Conservation (phyloP, 2,329 filamentous ascomycete species). For the Cadophora sp. region DNA sequence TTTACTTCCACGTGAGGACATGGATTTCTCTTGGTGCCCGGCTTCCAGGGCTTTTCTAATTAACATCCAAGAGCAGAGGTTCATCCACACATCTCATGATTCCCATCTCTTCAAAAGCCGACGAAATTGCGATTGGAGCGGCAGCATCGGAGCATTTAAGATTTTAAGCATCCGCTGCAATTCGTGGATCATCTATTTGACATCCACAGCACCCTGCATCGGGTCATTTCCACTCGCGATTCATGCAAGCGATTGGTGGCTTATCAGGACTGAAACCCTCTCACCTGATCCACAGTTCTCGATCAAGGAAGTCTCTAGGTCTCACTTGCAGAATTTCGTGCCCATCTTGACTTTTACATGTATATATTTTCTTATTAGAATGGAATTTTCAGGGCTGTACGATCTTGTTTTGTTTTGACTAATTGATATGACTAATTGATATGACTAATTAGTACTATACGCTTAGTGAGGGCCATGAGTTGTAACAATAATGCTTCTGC, state of each 20-base stretch:
- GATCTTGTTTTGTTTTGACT: no score
- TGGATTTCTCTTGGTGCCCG: no score
- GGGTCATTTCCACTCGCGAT: not conserved
- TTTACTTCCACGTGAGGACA: not conserved
- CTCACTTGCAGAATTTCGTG: no score
- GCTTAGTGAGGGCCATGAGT: no score
- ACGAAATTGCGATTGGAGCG: not conserved
- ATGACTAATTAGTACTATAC: no score
- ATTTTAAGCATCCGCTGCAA: not conserved
- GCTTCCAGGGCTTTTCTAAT: not conserved
- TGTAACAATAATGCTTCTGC: no score
- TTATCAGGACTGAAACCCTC: constrained; percentile 4
- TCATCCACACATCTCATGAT: not conserved
- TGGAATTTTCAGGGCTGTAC: no score
- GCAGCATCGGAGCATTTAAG: not conserved
- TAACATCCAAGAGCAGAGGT: not conserved
- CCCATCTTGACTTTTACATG: not conserved
- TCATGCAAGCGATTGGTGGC: constrained; percentile 4
- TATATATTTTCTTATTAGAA: no score
- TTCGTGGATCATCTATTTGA: constrained; percentile 7
- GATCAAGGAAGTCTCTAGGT: no score
- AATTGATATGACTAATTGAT: no score
- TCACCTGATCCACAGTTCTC: not conserved
- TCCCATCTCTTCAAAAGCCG: not conserved
- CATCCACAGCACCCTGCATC: not conserved